These are phyloP conservation scores for Curvularia sp. DNA, from an alignment of 2,329 filamentous ascomycete genomes.

Conservation along the genomic window DNA sequence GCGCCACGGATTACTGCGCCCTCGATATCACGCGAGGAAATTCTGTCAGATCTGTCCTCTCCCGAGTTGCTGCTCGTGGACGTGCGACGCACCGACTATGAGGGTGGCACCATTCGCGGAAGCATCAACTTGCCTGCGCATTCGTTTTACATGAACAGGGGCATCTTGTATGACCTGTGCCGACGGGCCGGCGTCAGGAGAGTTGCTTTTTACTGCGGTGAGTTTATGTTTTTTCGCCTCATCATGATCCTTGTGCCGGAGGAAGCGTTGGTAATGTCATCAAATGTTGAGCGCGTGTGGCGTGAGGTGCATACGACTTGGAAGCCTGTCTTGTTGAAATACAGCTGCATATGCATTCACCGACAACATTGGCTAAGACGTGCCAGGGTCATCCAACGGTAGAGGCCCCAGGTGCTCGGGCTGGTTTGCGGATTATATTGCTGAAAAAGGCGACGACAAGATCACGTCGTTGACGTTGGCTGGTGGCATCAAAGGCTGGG, in stretches of 20 bases:
- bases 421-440: constrained; percentile 49
- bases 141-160: constrained; percentile 56
- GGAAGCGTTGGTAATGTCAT: not conserved
- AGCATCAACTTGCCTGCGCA: constrained; percentile 58
- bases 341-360: not conserved
- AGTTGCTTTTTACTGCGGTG: constrained; percentile 58
- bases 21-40: constrained; percentile 49
- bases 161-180: constrained; percentile 53
- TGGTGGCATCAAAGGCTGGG: constrained; percentile 56
- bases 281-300: constrained; percentile 24
- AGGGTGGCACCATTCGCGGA: constrained; percentile 55
- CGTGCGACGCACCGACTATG: constrained; percentile 57
- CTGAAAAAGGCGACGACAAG: constrained; percentile 45
- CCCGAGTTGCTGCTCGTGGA: constrained; percentile 53
- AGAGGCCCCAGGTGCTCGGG: constrained; percentile 46
- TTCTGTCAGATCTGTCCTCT: constrained; percentile 46
- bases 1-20: constrained; percentile 48
- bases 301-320: constrained; percentile 28
- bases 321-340: constrained; percentile 5
- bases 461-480: constrained; percentile 53
- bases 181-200: constrained; percentile 54
- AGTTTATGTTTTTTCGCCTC: constrained; percentile 19
- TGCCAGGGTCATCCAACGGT: constrained; percentile 43
- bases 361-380: constrained; percentile 22
- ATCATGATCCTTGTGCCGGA: not conserved